Percentiles rank a stretch among this genome's conserved stretches.
Evolutionary conservation across 305 asterid species (phyloP).

Genomic region (Solanum hybrid): DNA sequence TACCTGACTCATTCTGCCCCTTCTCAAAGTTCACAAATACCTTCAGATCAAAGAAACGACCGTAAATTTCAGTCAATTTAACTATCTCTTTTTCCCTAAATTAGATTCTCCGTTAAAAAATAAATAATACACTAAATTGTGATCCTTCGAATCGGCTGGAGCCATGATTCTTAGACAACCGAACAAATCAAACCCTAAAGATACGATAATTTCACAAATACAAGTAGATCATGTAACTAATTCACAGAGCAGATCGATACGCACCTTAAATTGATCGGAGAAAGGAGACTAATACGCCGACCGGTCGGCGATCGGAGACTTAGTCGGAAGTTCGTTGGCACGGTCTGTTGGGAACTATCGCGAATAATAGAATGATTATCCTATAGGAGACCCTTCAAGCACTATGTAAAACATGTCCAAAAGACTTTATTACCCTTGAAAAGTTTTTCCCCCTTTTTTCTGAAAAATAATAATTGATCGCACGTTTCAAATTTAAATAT

Average conservation of each 20-base stretch:
- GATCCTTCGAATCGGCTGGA: not conserved
- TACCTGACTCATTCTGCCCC: slow-evolving; percentile 36
- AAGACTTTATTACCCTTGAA: not conserved
- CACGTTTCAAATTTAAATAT: not conserved
- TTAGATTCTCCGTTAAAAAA: not conserved
- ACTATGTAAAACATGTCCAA: not conserved
- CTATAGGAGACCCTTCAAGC: not conserved
- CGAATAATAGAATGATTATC: not conserved
- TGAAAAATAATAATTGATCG: not conserved
- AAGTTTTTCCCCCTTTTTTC: not conserved
- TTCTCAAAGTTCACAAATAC: slow-evolving; percentile 1
- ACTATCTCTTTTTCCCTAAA: not conserved
- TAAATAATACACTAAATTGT: not conserved
- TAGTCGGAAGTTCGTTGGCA: not conserved
- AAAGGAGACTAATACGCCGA: not conserved
- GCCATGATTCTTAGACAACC: not conserved
- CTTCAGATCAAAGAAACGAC: slow-evolving; percentile 14
- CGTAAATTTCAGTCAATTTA: not conserved
- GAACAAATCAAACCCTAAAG: not conserved
- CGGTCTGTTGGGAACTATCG: not conserved
- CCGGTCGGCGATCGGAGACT: not conserved
- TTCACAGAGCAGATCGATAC: not conserved
- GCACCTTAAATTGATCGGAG: not conserved
- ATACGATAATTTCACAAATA: not conserved
- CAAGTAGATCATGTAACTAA: not conserved